Percentiles rank a stretch among this genome's conserved stretches.
Conservation (phyloP, 2,329 filamentous ascomycete genomes). For the Fusarium sp. region DNA sequence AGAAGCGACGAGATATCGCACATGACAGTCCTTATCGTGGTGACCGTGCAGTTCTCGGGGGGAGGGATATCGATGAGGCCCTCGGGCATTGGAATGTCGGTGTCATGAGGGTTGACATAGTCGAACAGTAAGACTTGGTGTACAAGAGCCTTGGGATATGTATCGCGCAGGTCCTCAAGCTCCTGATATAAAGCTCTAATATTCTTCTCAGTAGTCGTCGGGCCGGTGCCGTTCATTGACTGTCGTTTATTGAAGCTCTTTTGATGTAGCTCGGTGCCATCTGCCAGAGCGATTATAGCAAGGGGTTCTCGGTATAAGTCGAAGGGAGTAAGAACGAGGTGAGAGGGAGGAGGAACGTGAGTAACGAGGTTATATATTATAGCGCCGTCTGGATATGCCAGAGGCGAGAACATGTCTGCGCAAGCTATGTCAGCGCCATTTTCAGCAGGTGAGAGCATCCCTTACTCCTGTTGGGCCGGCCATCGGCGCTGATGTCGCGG, state of each 20-base stretch:
- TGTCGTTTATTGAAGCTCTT: conserved; percentile 66
- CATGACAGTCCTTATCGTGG: conserved; percentile 85
- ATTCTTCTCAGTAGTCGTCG: conserved; percentile 68
- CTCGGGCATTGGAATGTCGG: conserved; percentile 70
- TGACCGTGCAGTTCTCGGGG: conserved; percentile 75
- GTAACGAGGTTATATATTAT: conserved; percentile 91
- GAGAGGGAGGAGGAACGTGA: conserved; percentile 81
- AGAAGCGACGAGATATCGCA: conserved; percentile 81
- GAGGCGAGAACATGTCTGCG: conserved; percentile 91
- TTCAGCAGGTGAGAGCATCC: conserved; percentile 18
- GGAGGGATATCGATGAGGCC: conserved; percentile 80
- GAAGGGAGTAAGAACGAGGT: conserved; percentile 86
- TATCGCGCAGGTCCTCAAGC: conserved; percentile 77
- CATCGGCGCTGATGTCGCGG: conserved; percentile 87
- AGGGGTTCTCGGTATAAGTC: conserved; percentile 90
- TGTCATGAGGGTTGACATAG: conserved; percentile 64
- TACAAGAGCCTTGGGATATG: conserved; percentile 80
- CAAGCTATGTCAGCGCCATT: conserved; percentile 37
- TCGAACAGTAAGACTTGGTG: conserved; percentile 88
- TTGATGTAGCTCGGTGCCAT: conserved; percentile 77
- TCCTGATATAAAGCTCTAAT: conserved; percentile 73
- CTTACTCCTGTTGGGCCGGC: conserved; percentile 86
- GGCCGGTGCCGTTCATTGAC: conserved; percentile 64
- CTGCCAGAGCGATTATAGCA: conserved; percentile 85
- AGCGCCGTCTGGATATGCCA: conserved; percentile 86